Percentiles rank a stretch among this genome's conserved stretches.
Evolutionary conservation across 2,329 filamentous ascomycete species (phyloP).

Genomic region (Neopestalotiopsis sp.): DNA sequence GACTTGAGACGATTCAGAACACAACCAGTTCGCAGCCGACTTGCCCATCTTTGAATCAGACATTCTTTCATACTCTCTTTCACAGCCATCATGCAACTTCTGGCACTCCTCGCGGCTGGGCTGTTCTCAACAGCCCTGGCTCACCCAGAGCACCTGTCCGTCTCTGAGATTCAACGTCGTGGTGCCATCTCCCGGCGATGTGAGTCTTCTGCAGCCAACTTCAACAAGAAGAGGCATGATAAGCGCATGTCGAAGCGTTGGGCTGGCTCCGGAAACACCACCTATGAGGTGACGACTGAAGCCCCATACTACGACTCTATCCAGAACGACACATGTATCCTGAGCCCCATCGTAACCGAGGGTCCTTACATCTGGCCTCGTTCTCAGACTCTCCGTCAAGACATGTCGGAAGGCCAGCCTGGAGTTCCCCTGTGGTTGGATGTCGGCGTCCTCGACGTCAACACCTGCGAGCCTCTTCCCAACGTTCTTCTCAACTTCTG

Average conservation of each 20-base stretch:
- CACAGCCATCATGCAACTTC: background rate
- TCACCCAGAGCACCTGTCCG: background rate
- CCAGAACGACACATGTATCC: slow-evolving; percentile 47
- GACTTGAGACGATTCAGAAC: background rate
- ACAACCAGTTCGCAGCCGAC: background rate
- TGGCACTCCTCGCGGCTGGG: background rate
- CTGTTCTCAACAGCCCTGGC: background rate
- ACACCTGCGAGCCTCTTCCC: slow-evolving; percentile 44
- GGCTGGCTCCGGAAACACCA: slow-evolving; percentile 24
- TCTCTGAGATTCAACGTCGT: slow-evolving; percentile 18
- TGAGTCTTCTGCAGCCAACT: slow-evolving; percentile 24
- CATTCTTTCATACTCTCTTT: background rate
- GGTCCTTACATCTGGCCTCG: slow-evolving; percentile 52
- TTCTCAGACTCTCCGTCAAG: slow-evolving; percentile 43
- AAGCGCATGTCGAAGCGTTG: slow-evolving; percentile 20
- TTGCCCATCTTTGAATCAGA: background rate
- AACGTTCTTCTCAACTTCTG: slow-evolving; percentile 50
- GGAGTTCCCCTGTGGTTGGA: slow-evolving; percentile 50
- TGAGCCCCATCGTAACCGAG: slow-evolving; percentile 47
- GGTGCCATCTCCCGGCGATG: slow-evolving; percentile 31
- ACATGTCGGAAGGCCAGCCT: slow-evolving; percentile 43
- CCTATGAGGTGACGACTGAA: slow-evolving; percentile 27
- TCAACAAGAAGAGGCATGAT: slow-evolving; percentile 29
- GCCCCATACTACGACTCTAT: slow-evolving; percentile 40
- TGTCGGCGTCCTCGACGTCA: slow-evolving; percentile 51